Percentiles rank a stretch among this genome's conserved stretches.
Evolutionary conservation across 148 eudicot genomes (phyloP).

Genomic region (Spergularia marina): DNA sequence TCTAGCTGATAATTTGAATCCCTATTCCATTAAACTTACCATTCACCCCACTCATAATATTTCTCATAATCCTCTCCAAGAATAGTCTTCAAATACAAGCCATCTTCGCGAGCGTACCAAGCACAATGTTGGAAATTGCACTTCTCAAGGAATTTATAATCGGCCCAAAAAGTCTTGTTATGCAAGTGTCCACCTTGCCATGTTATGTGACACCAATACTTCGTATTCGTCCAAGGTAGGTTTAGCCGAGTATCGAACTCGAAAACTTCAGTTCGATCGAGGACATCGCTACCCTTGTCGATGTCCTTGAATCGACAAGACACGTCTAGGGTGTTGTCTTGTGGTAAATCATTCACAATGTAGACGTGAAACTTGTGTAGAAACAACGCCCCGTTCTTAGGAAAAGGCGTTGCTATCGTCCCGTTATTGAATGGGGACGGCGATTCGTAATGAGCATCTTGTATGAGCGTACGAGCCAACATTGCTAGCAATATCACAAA

Average conservation of each 20-base stretch:
- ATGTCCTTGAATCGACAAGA: slow-evolving; percentile 6
- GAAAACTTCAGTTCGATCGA: neutral
- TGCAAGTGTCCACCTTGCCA: slow-evolving; percentile 3
- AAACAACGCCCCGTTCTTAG: slow-evolving; percentile 6
- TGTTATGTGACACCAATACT: slow-evolving; percentile 4
- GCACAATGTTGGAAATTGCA: slow-evolving; percentile 10
- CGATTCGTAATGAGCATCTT: slow-evolving; percentile 4
- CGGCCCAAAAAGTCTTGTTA: slow-evolving; percentile 5
- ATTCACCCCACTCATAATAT: slow-evolving; percentile 11
- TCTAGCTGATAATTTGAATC: too few relatives aligned
- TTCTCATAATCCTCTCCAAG: neutral
- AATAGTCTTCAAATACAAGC: slow-evolving; percentile 3
- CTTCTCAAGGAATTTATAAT: neutral
- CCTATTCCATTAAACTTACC: neutral
- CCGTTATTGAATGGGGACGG: slow-evolving; percentile 2
- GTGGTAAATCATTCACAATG: slow-evolving; percentile 4
- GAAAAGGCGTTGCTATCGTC: neutral
- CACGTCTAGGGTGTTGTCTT: slow-evolving; percentile 1
- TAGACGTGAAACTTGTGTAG: slow-evolving; percentile 13
- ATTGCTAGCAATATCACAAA: neutral
- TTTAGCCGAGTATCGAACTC: neutral
- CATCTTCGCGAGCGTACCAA: neutral
- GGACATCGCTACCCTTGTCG: neutral
- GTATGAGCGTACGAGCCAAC: neutral
- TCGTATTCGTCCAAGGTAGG: neutral